Conservation (phyloP, 2,329 filamentous ascomycete species). For the Trichophyton rubrum region DNA sequence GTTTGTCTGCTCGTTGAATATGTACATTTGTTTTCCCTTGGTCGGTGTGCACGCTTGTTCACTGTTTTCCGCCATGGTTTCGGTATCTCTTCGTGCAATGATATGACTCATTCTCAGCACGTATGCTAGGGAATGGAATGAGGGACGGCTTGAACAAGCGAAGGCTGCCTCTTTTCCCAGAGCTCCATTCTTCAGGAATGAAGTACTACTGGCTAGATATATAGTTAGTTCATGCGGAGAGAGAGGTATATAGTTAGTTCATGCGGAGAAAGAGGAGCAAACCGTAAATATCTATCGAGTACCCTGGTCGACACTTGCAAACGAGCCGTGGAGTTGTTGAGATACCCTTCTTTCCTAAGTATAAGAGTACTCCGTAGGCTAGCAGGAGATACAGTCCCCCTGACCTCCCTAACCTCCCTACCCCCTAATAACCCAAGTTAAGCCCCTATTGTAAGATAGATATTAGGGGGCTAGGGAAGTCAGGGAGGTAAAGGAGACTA, state of each 20-base stretch:
- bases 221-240: not conserved
- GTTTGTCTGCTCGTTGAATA: constrained; percentile 46
- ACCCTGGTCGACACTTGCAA: not conserved
- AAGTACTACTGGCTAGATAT: not conserved
- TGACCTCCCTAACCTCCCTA: too few relatives aligned
- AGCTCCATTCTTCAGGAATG: not conserved
- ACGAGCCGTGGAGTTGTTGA: not conserved
- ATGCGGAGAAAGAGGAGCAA: not conserved
- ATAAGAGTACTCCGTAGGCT: too few relatives aligned
- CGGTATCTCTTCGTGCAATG: not conserved
- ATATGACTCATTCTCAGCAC: not conserved
- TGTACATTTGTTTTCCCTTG: constrained; percentile 15
- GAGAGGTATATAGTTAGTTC: not conserved
- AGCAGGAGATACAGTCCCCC: too few relatives aligned
- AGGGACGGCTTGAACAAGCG: not conserved
- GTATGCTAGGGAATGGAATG: not conserved
- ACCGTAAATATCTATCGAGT: not conserved
- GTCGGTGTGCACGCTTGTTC: constrained; percentile 7
- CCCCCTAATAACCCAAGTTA: too few relatives aligned
- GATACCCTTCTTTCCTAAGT: too few relatives aligned
- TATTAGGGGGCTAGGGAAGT: too few relatives aligned
- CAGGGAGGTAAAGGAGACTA: too few relatives aligned
- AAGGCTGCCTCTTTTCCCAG: not conserved
- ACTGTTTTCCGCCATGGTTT: not conserved
- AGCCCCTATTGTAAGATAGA: too few relatives aligned